Conservation (phyloP, 768 basidiomycete genomes). For the Phaffia australis region DNA sequence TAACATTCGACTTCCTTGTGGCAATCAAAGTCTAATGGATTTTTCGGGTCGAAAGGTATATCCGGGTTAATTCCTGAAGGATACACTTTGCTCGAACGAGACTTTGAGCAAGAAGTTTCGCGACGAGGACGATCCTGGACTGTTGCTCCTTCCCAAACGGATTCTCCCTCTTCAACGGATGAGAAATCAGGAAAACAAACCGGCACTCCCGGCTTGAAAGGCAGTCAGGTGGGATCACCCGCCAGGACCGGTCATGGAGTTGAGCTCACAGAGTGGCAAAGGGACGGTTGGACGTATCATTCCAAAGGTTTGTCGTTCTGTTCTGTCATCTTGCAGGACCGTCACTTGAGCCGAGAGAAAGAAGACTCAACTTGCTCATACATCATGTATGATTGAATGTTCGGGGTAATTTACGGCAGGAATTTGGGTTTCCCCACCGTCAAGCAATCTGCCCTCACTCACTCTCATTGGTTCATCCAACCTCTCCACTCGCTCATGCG, state of each 20-base stretch:
- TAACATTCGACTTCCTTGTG: not conserved
- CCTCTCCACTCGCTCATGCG: conserved; percentile 77
- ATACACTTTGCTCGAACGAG: conserved; percentile 75
- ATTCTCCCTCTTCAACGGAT: not conserved
- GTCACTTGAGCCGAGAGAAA: not conserved
- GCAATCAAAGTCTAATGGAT: conserved; percentile 73
- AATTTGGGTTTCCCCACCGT: conserved; percentile 61
- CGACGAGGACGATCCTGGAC: conserved; percentile 26
- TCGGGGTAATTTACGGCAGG: conserved; percentile 43
- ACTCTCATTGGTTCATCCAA: conserved; percentile 93
- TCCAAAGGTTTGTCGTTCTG: conserved; percentile 63
- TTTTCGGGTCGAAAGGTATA: conserved; percentile 75
- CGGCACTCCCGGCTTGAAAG: conserved; percentile 19
- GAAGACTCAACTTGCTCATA: not conserved
- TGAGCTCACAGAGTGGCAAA: conserved; percentile 74
- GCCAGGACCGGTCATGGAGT: conserved; percentile 43
- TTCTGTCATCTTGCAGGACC: not conserved
- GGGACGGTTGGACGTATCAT: conserved; percentile 91
- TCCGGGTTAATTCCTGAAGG: conserved; percentile 92
- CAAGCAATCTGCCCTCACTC: conserved; percentile 46
- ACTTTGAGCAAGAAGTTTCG: conserved; percentile 48
- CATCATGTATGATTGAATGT: not conserved
- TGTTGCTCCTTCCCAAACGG: not conserved
- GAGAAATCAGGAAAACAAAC: conserved; percentile 26
- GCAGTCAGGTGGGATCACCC: not conserved